phyloP scores from a whole-genome alignment of 1,284 basidiomycete species.

The Cutaneotrichosporon cyanovorans region DNA sequence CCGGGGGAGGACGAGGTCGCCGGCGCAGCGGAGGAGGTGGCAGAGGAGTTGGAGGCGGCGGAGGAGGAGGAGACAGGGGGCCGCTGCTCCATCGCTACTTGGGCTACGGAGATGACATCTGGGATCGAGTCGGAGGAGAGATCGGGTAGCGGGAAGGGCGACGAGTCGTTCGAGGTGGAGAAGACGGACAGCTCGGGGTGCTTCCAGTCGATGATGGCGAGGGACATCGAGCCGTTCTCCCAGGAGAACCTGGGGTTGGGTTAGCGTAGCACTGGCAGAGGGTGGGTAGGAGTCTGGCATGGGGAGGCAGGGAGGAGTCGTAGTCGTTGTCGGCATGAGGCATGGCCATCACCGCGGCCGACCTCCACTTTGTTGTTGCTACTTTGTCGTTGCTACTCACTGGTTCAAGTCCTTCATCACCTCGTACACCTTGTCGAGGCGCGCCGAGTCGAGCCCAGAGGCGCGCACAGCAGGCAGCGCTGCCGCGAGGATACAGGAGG shows the following conservation, averaged over 20 bases:
- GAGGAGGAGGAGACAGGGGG: conserved; percentile 6
- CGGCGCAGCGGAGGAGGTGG: neutral
- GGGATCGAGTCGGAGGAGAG: conserved; percentile 48
- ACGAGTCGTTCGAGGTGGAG: conserved; percentile 29
- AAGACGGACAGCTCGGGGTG: conserved; percentile 60
- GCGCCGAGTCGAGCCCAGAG: too few relatives aligned
- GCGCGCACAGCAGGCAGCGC: too few relatives aligned
- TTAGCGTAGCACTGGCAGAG: neutral
- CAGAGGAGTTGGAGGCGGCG: neutral
- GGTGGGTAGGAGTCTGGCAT: too few relatives aligned
- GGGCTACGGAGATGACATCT: conserved; percentile 53
- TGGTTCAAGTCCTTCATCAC: too few relatives aligned
- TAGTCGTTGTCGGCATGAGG: too few relatives aligned
- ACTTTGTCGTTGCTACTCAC: too few relatives aligned
- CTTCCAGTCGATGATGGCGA: conserved; percentile 64
- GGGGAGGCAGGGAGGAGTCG: neutral
- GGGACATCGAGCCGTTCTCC: conserved; percentile 70
- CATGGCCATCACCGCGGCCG: too few relatives aligned
- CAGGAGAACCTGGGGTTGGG: conserved; percentile 48
- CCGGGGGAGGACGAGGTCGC: neutral
- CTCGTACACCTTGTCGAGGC: too few relatives aligned
- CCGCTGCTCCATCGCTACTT: conserved; percentile 33
- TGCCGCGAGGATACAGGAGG: too few relatives aligned
- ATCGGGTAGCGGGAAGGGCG: conserved; percentile 27
- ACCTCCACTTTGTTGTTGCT: too few relatives aligned